These are phyloP conservation scores for Clitopilus hobsonii DNA, from an alignment of 768 basidiomycete genomes.

Conservation along the genomic window DNA sequence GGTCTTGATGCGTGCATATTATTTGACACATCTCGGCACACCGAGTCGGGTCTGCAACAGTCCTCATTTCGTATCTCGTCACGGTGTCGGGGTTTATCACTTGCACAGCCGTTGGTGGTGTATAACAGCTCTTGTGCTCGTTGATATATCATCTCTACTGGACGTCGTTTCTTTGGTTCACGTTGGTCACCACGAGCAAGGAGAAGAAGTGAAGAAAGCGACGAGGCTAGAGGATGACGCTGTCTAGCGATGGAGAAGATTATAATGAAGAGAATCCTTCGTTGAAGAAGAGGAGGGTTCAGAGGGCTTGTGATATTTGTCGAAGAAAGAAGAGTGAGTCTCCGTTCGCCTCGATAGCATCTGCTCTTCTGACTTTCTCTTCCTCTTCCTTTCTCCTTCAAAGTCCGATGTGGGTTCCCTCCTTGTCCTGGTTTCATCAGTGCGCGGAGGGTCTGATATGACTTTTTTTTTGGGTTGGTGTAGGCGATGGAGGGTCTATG, in stretches of 20 bases:
- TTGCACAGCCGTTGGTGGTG: too few species aligned
- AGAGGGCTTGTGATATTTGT: slow-evolving; percentile 80
- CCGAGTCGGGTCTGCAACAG: too few species aligned
- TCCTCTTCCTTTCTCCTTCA: too few species aligned
- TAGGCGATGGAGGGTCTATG: slow-evolving; percentile 72
- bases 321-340: slow-evolving; percentile 68
- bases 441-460: too few species aligned
- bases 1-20: neutral
- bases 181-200: too few species aligned
- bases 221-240: too few species aligned
- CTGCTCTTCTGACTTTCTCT: slow-evolving; percentile 3
- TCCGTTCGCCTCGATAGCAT: neutral
- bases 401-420: slow-evolving; percentile 58
- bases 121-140: too few species aligned
- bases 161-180: too few species aligned
- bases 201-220: too few species aligned
- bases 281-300: slow-evolving; percentile 66
- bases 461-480: neutral
- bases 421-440: neutral
- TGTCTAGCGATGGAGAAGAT: neutral
- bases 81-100: too few species aligned
- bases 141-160: too few species aligned
- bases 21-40: neutral
- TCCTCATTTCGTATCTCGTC: too few species aligned
- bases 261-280: neutral